Base-by-base conservation (phyloP, 2,329 filamentous ascomycete species). In the Ophiosphaerella korrae region DNA sequence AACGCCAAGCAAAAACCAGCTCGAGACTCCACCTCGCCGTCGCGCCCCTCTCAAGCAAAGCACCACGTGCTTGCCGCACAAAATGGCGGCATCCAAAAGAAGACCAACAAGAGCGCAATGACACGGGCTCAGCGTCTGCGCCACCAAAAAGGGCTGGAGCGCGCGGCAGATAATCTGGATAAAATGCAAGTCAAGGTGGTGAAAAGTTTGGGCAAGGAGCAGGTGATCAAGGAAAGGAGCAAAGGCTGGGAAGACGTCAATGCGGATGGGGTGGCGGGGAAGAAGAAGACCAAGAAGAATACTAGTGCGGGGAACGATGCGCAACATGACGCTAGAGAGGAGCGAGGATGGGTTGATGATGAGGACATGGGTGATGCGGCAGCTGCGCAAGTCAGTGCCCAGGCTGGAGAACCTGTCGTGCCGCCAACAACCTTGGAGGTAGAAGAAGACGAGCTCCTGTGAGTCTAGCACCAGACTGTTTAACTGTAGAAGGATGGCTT, bases 71-170 rank as follows among this genome's bases (percentile, higher is more conserved):
- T 91, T 35, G 84, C 84, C 34, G 84, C 87, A 13, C 87, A 89
- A 59, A 83, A 86, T 67, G 82, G 85, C 14, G 89, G 90, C 26
- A 80, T 93, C 47, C 91, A 89, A 73, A 90, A 88, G 74, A 88
- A 85, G 70, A 75, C 77, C 53, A 84, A 84, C 63, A 74, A 73
- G 16, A 38, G 39, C 34, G 55, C 52, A 23, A 58, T 81, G 59
- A 81, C 78, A 23, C 78, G 80, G 43, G 75, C 79, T 7, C 84
- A 86, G 67, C 75, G 79, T 5, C 60, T 78, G 45, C 77, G 84
- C 36, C 81, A 66, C 5, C 52, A 64, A 40, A 67, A 68, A 35
- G 78, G 59, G 14, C 69, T 85, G 36, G 82, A 84, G 59, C 77
- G 79, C 53, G 84, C 81, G 7, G 82, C 83, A 50, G 73, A 76